Conservation (phyloP, 768 basidiomycete genomes). For the Phanerodontia chrysosporium region DNA sequence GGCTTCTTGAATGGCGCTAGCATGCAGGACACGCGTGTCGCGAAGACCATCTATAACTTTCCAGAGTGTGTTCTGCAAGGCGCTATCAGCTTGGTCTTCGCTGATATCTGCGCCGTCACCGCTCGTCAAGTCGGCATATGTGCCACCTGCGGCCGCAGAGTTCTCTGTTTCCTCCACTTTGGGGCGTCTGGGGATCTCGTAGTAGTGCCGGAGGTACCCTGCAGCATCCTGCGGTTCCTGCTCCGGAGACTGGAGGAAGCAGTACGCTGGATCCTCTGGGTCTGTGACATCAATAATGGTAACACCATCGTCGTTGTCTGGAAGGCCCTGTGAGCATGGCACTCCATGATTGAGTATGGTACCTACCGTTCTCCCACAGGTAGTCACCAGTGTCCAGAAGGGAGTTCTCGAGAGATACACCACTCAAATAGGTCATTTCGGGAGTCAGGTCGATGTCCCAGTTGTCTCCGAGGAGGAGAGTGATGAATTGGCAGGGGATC, state of each 20-base stretch:
- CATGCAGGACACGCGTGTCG: background rate
- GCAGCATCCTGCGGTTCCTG: background rate
- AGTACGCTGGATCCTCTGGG: conserved; percentile 25
- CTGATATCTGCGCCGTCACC: no score
- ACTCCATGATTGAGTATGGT: background rate
- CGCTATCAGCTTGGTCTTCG: background rate
- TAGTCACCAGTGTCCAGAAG: conserved; percentile 24
- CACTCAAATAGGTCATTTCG: conserved; percentile 14
- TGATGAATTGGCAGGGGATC: conserved; percentile 31
- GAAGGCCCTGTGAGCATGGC: background rate
- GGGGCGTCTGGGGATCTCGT: background rate
- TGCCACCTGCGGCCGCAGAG: no score
- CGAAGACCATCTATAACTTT: background rate
- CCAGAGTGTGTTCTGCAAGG: background rate
- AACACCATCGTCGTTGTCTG: conserved; percentile 34
- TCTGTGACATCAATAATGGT: conserved; percentile 32
- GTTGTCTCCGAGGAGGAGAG: conserved; percentile 27
- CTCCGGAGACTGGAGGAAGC: conserved; percentile 19
- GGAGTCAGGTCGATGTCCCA: conserved; percentile 28
- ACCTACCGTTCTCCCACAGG: conserved; percentile 24
- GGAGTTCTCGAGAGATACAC: conserved; percentile 13
- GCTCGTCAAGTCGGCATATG: background rate
- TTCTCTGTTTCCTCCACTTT: no score
- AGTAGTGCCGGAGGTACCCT: conserved; percentile 8
- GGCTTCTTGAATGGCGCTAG: background rate